Percentiles rank a stretch among this genome's conserved stretches.
Conservation (phyloP, 225 moss, liverwort and hornwort species). For the Bryum argenteum region DNA sequence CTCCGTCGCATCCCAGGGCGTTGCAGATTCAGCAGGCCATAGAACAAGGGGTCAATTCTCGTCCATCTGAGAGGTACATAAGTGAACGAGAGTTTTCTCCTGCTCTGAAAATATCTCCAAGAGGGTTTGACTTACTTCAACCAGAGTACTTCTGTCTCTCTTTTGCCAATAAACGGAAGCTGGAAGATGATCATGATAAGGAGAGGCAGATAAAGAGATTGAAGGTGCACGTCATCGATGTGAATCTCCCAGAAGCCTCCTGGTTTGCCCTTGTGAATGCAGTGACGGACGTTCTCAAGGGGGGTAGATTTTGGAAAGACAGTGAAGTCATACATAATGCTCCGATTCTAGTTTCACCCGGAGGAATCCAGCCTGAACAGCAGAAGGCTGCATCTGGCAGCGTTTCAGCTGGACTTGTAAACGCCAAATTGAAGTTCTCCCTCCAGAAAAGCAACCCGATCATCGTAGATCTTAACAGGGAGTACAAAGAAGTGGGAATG, state of each 20-base stretch:
- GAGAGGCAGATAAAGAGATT: conserved; percentile 59
- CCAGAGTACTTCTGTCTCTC: conserved; percentile 80
- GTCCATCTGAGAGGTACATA: conserved; percentile 37
- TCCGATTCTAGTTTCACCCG: conserved; percentile 46
- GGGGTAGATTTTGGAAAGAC: conserved; percentile 56
- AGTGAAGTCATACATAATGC: conserved; percentile 33
- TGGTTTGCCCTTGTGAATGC: conserved; percentile 78
- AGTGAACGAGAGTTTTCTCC: conserved; percentile 41
- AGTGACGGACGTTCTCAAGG: conserved; percentile 66
- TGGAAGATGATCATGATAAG: conserved; percentile 56
- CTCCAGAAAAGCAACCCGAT: conserved; percentile 49
- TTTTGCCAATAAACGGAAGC: conserved; percentile 72
- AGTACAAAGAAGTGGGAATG: conserved; percentile 37
- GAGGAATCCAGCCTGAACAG: conserved; percentile 45
- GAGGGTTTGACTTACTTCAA: conserved; percentile 82
- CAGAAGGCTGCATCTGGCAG: conserved; percentile 39
- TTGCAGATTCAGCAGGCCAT: conserved; percentile 74
- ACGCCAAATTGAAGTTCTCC: conserved; percentile 62
- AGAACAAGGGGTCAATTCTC: conserved; percentile 53
- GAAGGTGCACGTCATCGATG: conserved; percentile 65
- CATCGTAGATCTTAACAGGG: conserved; percentile 51
- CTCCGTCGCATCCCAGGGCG: conserved; percentile 83
- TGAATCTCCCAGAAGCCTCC: conserved; percentile 68
- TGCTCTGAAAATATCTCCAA: conserved; percentile 56
- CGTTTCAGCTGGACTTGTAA: conserved; percentile 51